These are phyloP conservation scores for Phytophthora boehmeriae DNA, from an alignment of 352 stramenopile genomes.

Conservation along the genomic window DNA sequence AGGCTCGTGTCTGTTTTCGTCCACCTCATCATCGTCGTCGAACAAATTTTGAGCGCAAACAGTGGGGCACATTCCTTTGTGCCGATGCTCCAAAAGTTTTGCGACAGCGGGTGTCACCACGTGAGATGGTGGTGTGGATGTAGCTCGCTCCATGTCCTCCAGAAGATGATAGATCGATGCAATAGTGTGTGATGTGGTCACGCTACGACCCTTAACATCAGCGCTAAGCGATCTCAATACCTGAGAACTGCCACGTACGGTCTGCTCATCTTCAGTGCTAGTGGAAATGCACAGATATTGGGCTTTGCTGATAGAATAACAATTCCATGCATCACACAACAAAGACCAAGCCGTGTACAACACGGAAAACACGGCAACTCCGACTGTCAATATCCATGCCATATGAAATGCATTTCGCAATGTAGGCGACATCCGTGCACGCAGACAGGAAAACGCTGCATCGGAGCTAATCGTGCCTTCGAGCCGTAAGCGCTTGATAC, in stretches of 20 bases:
- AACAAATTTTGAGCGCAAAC: neutral
- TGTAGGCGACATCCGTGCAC: slow-evolving; percentile 17
- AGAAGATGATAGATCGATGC: slow-evolving; percentile 13
- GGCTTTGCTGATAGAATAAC: neutral
- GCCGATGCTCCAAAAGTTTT: slow-evolving; percentile 28
- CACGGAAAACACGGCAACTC: slow-evolving; percentile 11
- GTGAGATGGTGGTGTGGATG: slow-evolving; percentile 19
- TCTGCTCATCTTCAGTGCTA: slow-evolving; percentile 3
- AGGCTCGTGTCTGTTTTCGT: neutral
- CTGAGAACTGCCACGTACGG: neutral
- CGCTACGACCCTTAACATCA: neutral
- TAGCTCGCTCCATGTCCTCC: slow-evolving; percentile 24
- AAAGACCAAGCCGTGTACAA: slow-evolving; percentile 12
- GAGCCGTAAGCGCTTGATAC: slow-evolving; percentile 30
- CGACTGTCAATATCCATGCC: slow-evolving; percentile 23
- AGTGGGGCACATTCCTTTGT: slow-evolving; percentile 17
- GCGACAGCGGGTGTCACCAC: slow-evolving; percentile 28
- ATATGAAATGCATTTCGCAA: slow-evolving; percentile 8
- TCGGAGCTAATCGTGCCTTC: slow-evolving; percentile 29
- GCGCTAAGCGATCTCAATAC: neutral
- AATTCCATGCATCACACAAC: slow-evolving; percentile 20
- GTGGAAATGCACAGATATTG: neutral
- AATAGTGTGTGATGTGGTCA: neutral
- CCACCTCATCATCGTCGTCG: neutral
- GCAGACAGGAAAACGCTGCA: slow-evolving; percentile 38